Evolutionary conservation across 164 flowering plant genomes (phyloP).

Genomic region (Vitis rotundifolia): DNA sequence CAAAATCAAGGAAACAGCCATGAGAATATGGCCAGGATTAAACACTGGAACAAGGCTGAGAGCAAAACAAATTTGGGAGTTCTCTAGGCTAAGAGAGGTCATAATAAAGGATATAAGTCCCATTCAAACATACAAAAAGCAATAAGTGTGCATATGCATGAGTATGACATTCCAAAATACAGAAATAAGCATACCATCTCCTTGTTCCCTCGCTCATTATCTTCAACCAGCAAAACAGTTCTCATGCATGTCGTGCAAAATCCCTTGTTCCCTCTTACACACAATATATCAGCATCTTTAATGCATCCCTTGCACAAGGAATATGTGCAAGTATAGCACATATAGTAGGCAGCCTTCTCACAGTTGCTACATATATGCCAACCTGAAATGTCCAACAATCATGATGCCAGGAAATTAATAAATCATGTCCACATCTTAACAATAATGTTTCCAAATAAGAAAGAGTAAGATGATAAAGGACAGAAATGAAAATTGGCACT

Average conservation of each 20-base stretch:
- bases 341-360: constrained; percentile 70
- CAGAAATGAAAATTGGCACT: neutral
- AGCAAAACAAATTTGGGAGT: too few species aligned
- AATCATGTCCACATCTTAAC: neutral
- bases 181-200: constrained; percentile 44
- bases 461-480: neutral
- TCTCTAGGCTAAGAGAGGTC: too few species aligned
- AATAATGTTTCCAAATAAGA: neutral
- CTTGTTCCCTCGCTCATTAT: constrained; percentile 37
- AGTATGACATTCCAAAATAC: neutral
- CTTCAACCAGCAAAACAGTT: constrained; percentile 75
- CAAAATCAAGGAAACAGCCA: too few species aligned
- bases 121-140: neutral
- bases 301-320: constrained; percentile 88
- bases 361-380: constrained; percentile 94
- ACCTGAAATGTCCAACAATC: constrained; percentile 50
- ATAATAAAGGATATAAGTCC: too few species aligned
- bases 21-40: too few species aligned
- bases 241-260: constrained; percentile 82
- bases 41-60: too few species aligned
- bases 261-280: constrained; percentile 83
- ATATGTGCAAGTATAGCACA: constrained; percentile 92
- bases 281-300: constrained; percentile 61
- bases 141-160: neutral
- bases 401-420: neutral